Evolutionary conservation across 371 early-diverging fungal species (phyloP).

Genomic region (Gilbertella persicaria): DNA sequence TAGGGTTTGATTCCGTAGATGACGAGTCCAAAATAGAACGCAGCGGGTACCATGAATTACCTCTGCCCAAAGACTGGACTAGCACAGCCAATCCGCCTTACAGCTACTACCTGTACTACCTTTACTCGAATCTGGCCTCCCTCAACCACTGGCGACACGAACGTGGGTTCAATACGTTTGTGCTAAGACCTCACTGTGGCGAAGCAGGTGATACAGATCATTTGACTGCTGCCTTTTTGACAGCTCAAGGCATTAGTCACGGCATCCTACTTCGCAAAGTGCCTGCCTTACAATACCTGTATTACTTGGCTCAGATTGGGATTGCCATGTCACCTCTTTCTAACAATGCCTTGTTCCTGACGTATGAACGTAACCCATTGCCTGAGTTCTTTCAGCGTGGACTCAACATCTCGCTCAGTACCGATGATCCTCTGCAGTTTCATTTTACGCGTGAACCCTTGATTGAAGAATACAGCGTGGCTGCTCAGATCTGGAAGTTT

Average conservation of each 20-base stretch:
- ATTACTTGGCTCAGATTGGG: constrained; percentile 94
- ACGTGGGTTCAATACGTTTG: constrained; percentile 91
- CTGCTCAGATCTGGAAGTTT: constrained; percentile 97
- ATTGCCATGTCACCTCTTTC: constrained; percentile 98
- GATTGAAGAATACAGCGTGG: constrained; percentile 98
- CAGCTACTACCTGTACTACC: constrained; percentile 95
- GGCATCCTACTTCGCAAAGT: constrained; percentile 97
- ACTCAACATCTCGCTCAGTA: constrained; percentile 93
- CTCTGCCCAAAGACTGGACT: constrained; percentile 84
- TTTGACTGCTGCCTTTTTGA: constrained; percentile 90
- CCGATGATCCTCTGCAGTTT: constrained; percentile 99
- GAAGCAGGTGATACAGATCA: constrained; percentile 99
- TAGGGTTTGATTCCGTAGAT: constrained; percentile 98
- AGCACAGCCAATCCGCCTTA: constrained; percentile 90
- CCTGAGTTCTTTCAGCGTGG: constrained; percentile 94
- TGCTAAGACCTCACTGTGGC: constrained; percentile 95
- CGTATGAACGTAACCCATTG: constrained; percentile 97
- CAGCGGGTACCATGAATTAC: constrained; percentile 81
- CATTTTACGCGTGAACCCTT: constrained; percentile 98
- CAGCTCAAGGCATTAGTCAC: constrained; percentile 91
- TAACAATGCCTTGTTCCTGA: constrained; percentile 97
- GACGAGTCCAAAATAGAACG: constrained; percentile 95
- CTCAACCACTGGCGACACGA: constrained; percentile 86
- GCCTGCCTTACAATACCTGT: constrained; percentile 96
- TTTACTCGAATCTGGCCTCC: constrained; percentile 88